Percentiles rank a stretch among this genome's conserved stretches.
Conservation (phyloP, 768 basidiomycete genomes). For the Coprinopsis marcescibilis region DNA sequence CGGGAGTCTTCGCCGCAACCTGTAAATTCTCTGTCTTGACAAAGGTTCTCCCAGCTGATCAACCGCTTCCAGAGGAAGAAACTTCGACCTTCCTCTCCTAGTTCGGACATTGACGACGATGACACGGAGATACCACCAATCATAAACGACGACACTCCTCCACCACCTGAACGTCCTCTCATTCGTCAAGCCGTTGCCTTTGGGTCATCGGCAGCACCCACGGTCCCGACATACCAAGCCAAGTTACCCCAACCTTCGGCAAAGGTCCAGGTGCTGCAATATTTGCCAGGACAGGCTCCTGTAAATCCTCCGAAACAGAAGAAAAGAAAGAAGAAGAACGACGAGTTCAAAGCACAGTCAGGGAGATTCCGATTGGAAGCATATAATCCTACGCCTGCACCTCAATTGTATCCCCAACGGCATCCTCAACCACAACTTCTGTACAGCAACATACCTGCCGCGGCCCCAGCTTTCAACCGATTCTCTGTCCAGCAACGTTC, state of each 20-base stretch:
- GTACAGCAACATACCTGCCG: not conserved
- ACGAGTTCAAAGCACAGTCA: constrained; percentile 5
- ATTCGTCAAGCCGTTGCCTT: constrained; percentile 59
- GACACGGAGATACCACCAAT: constrained; percentile 29
- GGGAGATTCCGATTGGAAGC: constrained; percentile 42
- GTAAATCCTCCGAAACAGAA: constrained; percentile 11
- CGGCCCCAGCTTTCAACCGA: not conserved
- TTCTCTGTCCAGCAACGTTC: too few species aligned
- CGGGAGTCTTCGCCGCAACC: constrained; percentile 47
- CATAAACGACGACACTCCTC: constrained; percentile 42
- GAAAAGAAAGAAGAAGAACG: constrained; percentile 16
- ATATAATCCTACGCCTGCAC: not conserved
- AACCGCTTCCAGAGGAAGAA: constrained; percentile 28
- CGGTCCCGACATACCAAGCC: constrained; percentile 8
- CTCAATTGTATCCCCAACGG: too few species aligned
- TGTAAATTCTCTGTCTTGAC: too few species aligned
- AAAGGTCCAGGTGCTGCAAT: not conserved
- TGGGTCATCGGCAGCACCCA: constrained; percentile 13
- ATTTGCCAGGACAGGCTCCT: constrained; percentile 6
- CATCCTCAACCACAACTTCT: too few species aligned
- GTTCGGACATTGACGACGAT: constrained; percentile 49
- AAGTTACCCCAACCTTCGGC: constrained; percentile 2
- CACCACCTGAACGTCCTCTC: constrained; percentile 42
- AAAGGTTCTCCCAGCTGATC: constrained; percentile 1
- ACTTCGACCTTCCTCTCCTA: constrained; percentile 45